Percentiles rank a stretch among this genome's conserved stretches.
Conservation (phyloP, 257 asterid genomes). For the Ilex asprella region DNA sequence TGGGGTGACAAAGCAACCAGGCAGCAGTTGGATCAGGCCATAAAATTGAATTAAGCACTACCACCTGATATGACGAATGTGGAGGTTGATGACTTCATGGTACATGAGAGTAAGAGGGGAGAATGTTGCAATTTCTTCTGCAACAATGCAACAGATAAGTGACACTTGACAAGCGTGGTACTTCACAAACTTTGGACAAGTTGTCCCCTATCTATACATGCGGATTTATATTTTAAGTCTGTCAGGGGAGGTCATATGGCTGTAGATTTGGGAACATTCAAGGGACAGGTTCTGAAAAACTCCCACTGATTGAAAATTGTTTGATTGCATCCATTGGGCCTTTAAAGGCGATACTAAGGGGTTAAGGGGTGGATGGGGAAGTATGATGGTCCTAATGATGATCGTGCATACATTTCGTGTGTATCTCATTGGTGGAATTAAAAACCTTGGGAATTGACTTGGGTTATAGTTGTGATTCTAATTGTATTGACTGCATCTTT, state of each 20-base stretch:
- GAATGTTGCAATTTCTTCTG: background rate
- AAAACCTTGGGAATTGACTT: background rate
- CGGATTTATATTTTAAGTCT: background rate
- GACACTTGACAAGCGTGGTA: background rate
- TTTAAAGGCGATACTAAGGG: too few relatives aligned
- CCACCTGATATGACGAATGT: background rate
- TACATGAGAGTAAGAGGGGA: background rate
- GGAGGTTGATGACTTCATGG: background rate
- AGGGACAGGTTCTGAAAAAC: too few relatives aligned
- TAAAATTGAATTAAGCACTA: background rate
- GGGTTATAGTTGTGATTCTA: background rate
- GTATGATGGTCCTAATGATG: too few relatives aligned
- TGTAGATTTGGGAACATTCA: too few relatives aligned
- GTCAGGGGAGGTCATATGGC: too few relatives aligned
- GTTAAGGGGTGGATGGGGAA: too few relatives aligned
- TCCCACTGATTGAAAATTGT: too few relatives aligned
- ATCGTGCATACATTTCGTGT: too few relatives aligned
- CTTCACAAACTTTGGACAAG: background rate
- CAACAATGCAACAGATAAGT: background rate
- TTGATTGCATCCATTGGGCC: too few relatives aligned
- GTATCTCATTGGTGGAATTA: too few relatives aligned
- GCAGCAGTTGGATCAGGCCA: slow-evolving; percentile 33
- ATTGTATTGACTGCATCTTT: background rate
- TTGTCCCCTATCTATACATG: background rate
- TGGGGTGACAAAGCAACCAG: slow-evolving; percentile 64